These are phyloP conservation scores for Beauveria caledonica DNA, from an alignment of 2,329 filamentous ascomycete genomes.

Conservation along the genomic window DNA sequence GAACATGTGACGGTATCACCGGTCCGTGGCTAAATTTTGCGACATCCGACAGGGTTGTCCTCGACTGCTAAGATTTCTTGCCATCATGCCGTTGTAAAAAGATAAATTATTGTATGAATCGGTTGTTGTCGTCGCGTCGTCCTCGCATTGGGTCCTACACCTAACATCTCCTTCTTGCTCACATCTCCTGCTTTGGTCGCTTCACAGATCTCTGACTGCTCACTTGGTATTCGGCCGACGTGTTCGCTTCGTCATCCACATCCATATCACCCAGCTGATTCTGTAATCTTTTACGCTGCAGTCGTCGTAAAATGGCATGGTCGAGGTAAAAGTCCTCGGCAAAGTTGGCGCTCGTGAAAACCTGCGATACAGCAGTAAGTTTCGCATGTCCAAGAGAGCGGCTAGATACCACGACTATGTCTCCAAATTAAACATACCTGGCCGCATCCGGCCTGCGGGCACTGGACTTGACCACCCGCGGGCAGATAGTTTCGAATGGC, in stretches of 20 bases:
- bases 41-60: background rate
- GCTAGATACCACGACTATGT: background rate
- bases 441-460: conserved; percentile 58
- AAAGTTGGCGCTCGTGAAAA: conserved; percentile 32
- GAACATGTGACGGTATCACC: background rate
- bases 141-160: background rate
- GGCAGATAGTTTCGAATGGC: conserved; percentile 52
- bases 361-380: conserved; percentile 25
- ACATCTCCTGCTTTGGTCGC: background rate
- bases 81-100: background rate
- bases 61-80: background rate
- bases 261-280: conserved; percentile 26
- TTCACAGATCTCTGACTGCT: background rate
- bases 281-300: conserved; percentile 43
- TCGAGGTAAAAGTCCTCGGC: conserved; percentile 48
- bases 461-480: conserved; percentile 38
- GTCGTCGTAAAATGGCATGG: conserved; percentile 46
- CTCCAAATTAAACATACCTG: conserved; percentile 32
- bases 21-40: background rate
- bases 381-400: background rate
- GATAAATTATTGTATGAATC: background rate
- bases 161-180: conserved; percentile 8
- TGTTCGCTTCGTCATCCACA: conserved; percentile 33
- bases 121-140: background rate
- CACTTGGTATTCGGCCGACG: background rate